Conservation (phyloP, 2,329 filamentous ascomycete species). For the Aspergillus brasiliensis region DNA sequence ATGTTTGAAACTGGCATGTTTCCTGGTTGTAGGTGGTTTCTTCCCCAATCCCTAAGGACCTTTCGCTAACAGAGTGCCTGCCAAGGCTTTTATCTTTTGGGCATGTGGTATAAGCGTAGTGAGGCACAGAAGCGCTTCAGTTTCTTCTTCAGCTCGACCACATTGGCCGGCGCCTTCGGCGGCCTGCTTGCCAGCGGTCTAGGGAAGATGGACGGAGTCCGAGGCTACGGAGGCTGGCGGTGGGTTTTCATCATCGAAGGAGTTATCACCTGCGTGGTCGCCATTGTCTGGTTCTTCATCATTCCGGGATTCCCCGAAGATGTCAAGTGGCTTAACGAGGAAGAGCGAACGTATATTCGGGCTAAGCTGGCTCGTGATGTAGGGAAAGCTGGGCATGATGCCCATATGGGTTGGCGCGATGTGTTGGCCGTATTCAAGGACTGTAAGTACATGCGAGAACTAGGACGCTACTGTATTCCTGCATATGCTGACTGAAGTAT, state of each 20-base stretch:
- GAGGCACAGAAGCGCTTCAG: constrained; percentile 91
- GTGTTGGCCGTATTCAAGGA: constrained; percentile 69
- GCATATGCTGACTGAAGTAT: constrained; percentile 17
- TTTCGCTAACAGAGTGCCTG: not conserved
- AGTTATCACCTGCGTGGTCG: constrained; percentile 61
- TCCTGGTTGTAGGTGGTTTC: constrained; percentile 60
- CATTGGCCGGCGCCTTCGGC: constrained; percentile 64
- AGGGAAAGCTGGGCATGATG: constrained; percentile 66
- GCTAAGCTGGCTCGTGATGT: constrained; percentile 69
- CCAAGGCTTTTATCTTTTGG: constrained; percentile 62
- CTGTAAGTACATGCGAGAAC: constrained; percentile 40
- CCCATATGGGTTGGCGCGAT: constrained; percentile 61
- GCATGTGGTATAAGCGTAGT: constrained; percentile 79
- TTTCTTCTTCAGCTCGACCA: constrained; percentile 83
- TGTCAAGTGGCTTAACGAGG: constrained; percentile 69
- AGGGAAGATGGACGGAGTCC: constrained; percentile 57
- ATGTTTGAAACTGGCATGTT: constrained; percentile 72
- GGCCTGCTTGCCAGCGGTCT: constrained; percentile 63
- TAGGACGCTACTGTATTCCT: not conserved
- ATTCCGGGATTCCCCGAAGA: constrained; percentile 76
- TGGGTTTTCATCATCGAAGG: constrained; percentile 66
- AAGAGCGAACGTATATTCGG: constrained; percentile 68
- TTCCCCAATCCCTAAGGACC: not conserved
- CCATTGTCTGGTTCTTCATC: constrained; percentile 63
- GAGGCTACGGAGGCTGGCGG: constrained; percentile 60